Base-by-base conservation (phyloP, 306 rosid species). In the Cucumis hystrix region DNA sequence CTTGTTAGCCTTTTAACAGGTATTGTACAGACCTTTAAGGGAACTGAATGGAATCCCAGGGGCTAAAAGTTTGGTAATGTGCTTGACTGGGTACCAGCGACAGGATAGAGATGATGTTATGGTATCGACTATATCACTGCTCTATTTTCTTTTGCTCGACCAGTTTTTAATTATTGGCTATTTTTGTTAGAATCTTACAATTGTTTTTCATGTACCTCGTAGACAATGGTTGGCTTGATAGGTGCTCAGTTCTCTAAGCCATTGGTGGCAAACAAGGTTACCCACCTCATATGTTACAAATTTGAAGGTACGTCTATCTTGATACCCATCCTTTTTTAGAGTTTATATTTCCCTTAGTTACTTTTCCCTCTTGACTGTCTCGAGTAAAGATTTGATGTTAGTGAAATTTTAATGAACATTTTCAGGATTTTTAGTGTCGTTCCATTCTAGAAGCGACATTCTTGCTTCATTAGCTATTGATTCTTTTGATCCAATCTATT, bases 231-330 rank as follows among this genome's bases (percentile, higher is more conserved):
- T 73, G 79, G 76, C 75, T 85, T 90, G 81, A 92, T 95, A 90
- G 97, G 98, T 45, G 98, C 97, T 52, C 78, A 83, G 70, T 95
- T 95, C 83, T 88, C 96, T 30, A 95, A 92, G 83, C 96, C 98
- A 10, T 83, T 95, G 87, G 96, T 95, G 68, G 98, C 97, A 71
- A 84, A 81, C 92, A 89, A 83, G 83, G 89, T 89, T 79, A 95
- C 97, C 76, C 98, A 95, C 87, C 97, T 95, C 78, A 70, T 95
- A 83, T 92, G 98, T 89, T 92, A 90, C 87, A 95, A 92, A 83
- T 92, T 90, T 83, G 98, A 95, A 82, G 98, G 97, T 95, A 81
- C 64, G 95, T 68, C 81, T 41, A 10, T 41, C 73, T 12, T 59
- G 67, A 2, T 60, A 28, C 16, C 25, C 43, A 17, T 59, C 25